Base-by-base conservation (phyloP, 208 protist species). In the Wallacemonas sp. region DNA sequence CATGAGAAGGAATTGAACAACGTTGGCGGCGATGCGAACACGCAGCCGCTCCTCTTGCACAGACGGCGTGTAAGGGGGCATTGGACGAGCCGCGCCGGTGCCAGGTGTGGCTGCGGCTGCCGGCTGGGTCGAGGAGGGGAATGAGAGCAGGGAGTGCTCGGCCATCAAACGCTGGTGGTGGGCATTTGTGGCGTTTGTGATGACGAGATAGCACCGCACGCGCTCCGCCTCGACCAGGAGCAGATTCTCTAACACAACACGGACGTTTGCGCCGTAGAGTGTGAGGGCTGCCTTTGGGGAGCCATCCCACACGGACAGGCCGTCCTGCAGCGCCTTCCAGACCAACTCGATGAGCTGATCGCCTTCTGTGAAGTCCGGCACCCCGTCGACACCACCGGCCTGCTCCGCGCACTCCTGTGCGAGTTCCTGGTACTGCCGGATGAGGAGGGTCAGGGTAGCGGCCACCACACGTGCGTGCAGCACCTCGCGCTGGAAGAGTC, bases 1-100 rank as follows among this genome's bases (percentile, higher is more conserved):
- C 36, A 88, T 71, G 34, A 95, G 66, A 26, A 95, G 80, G 33
- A 95, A 85, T 47, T 88, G 88, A 30, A 92, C 68, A 63, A 95
- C 85, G 71, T 95, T 91, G n/a, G 70, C 24, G 41, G 77, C 77
- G 38, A 91, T 79, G 31, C 67, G 54, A 36, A 92, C 61, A 17
- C 85, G 85, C 45, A 91, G 70, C 36, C 72, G 70, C 60, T 92
- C 88, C 68, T 95, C 88, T 31, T 87, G 81, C 1, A 51, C 63
- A 0, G 81, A 88, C 19, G 83, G 80, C 11, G 81, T 46, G 67
- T 90, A 89, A 6, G 54, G 51, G 11, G 55, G 42, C 19, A 42
- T 4, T 26, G 26, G 12, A 14, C 31, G 53, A 2, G 53, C 11
- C 5, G 31, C 2, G 53, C n/a, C 21, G 28, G 12, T 22, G 33